A percentile compares a stretch with the other conserved stretches of the same genome.
Evolutionary conservation across 345 rosid genomes (phyloP).

Genomic region (Cardiospermum halicacabum): DNA sequence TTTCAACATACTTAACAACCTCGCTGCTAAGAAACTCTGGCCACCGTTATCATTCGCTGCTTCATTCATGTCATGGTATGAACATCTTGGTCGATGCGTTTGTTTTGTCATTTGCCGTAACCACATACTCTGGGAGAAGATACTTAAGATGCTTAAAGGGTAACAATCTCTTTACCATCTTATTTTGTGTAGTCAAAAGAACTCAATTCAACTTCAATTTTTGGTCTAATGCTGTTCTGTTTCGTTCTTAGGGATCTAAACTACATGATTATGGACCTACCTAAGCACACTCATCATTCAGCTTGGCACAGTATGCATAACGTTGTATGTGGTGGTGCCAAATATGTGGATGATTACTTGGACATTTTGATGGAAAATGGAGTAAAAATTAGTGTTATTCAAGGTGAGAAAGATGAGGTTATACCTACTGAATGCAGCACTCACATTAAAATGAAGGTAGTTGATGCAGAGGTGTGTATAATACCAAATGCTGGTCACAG

Average conservation of each 20-base stretch:
- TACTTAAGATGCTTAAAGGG: slow-evolving; percentile 57
- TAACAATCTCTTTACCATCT: slow-evolving; percentile 9
- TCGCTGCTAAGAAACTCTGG: slow-evolving; percentile 71
- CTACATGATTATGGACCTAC: slow-evolving; percentile 33
- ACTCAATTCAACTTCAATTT: background rate
- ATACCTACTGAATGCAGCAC: slow-evolving; percentile 57
- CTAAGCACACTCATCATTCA: slow-evolving; percentile 77
- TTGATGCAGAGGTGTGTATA: slow-evolving; percentile 34
- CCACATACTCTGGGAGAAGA: slow-evolving; percentile 64
- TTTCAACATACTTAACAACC: slow-evolving; percentile 36
- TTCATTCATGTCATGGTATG: slow-evolving; percentile 77
- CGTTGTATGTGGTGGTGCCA: slow-evolving; percentile 73
- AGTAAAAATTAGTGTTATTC: slow-evolving; percentile 45
- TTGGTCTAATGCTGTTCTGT: background rate
- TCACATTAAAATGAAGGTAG: slow-evolving; percentile 44
- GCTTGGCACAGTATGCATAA: slow-evolving; percentile 84
- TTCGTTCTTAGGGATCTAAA: slow-evolving; percentile 39
- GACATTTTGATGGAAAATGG: slow-evolving; percentile 26
- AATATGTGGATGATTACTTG: slow-evolving; percentile 44
- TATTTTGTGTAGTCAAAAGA: background rate
- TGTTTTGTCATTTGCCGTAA: slow-evolving; percentile 55
- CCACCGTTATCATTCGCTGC: slow-evolving; percentile 56
- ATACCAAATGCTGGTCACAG: slow-evolving; percentile 41
- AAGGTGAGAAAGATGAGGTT: slow-evolving; percentile 49
- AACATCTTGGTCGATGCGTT: slow-evolving; percentile 64